These are phyloP conservation scores for Pontederia paniculata DNA, from an alignment of 176 grass and related monocot species.

Conservation along the genomic window DNA sequence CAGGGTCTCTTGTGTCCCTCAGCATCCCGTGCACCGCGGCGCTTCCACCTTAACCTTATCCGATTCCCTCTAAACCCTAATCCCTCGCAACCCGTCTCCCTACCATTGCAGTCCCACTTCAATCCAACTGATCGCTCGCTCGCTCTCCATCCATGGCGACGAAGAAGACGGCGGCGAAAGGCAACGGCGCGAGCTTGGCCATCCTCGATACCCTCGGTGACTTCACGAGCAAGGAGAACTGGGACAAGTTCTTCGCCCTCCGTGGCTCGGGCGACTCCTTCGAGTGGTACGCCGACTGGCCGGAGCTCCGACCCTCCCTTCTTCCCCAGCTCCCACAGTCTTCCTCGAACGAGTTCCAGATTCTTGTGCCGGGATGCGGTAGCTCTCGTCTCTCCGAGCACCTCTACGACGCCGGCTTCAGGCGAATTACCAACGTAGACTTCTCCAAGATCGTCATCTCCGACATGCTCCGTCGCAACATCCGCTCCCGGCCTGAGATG, in stretches of 20 bases:
- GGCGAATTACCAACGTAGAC: conserved; percentile 71
- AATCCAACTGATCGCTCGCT: no score
- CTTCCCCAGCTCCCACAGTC: conserved; percentile 31
- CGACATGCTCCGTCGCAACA: conserved; percentile 75
- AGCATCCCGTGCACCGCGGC: no score
- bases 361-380: conserved; percentile 82
- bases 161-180: conserved; percentile 6
- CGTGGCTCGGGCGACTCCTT: conserved; percentile 76
- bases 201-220: conserved; percentile 64
- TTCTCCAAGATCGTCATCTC: conserved; percentile 79
- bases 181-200: not conserved
- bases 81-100: no score
- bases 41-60: no score
- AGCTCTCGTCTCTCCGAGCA: conserved; percentile 68
- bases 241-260: conserved; percentile 92
- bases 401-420: conserved; percentile 76
- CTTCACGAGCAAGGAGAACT: conserved; percentile 95
- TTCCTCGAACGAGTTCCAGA: conserved; percentile 25
- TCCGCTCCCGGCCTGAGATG: conserved; percentile 74
- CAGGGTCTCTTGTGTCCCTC: no score
- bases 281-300: conserved; percentile 97
- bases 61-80: no score
- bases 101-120: no score
- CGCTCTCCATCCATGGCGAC: conserved; percentile 27
- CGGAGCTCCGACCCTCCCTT: conserved; percentile 43